phyloP scores from a whole-genome alignment of 2,329 filamentous ascomycete species.

The Chaetoscypha palmicola region DNA sequence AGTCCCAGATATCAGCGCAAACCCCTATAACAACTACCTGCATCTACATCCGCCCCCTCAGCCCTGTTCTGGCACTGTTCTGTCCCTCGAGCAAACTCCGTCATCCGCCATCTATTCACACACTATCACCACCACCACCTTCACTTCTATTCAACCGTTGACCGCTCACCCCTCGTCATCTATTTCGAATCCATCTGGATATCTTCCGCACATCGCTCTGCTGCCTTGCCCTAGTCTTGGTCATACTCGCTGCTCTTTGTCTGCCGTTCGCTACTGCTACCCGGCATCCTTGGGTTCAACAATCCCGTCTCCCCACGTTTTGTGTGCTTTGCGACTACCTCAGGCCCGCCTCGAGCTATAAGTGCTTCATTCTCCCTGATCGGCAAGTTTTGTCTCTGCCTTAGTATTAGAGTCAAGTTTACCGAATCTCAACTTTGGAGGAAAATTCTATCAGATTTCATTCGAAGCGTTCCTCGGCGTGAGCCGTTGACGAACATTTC shows the following conservation, averaged over 20 bases:
- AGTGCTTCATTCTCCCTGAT: background rate
- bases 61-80: background rate
- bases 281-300: conserved; percentile 1
- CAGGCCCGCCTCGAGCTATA: conserved; percentile 4
- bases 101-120: background rate
- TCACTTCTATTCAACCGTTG: background rate
- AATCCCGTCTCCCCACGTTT: conserved; percentile 5
- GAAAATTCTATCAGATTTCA: background rate
- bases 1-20: no score
- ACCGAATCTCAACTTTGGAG: background rate
- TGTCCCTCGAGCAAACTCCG: background rate
- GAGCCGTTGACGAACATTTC: conserved; percentile 12
- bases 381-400: background rate
- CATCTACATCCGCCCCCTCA: background rate
- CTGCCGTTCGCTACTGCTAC: background rate
- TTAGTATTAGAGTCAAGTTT: background rate
- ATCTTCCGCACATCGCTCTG: background rate
- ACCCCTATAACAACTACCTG: background rate
- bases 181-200: background rate
- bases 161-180: background rate
- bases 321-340: background rate
- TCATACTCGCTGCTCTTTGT: background rate
- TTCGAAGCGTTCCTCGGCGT: conserved; percentile 11
- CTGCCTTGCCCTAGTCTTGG: background rate
- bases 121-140: background rate